phyloP scores from a whole-genome alignment of 1,284 basidiomycete genomes.

The Gymnopus androsaceus region DNA sequence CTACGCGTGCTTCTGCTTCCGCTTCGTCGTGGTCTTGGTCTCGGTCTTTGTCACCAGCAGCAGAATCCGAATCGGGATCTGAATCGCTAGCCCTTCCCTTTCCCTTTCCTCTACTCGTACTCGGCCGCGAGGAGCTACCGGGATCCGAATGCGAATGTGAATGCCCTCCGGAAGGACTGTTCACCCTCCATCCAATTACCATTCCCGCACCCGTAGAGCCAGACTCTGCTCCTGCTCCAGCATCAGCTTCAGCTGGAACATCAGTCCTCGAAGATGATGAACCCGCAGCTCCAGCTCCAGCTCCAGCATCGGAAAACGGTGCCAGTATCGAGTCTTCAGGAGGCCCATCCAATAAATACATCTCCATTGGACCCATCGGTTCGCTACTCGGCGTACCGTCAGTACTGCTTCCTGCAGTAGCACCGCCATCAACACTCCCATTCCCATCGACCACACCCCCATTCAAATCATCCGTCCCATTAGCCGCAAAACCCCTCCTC shows the following conservation, averaged over 20 bases:
- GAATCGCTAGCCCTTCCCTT: conserved; percentile 4
- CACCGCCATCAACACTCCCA: not conserved
- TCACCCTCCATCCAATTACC: not conserved
- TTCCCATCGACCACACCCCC: too few species aligned
- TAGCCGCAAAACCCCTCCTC: conserved; percentile 14
- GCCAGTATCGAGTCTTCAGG: conserved; percentile 15
- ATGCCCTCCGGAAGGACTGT: not conserved
- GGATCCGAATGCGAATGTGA: not conserved
- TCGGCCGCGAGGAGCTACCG: not conserved
- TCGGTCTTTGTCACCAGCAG: conserved; percentile 9
- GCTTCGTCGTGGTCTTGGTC: conserved; percentile 24
- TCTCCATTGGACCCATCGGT: conserved; percentile 5
- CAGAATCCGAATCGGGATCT: too few species aligned
- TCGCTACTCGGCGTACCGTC: not conserved
- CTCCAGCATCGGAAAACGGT: not conserved
- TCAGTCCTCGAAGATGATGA: not conserved
- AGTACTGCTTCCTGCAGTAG: not conserved
- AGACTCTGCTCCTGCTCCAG: too few species aligned
- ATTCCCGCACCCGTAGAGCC: too few species aligned
- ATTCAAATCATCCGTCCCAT: not conserved
- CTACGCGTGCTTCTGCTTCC: conserved; percentile 34
- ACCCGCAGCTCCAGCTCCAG: too few species aligned
- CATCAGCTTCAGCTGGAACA: too few species aligned
- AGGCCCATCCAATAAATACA: conserved; percentile 15
- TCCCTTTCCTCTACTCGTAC: conserved; percentile 6